A percentile compares a stretch with the other conserved stretches of the same genome.
These are phyloP conservation scores for Parsonsia alboflavescens DNA, from an alignment of 257 asterid genomes.

Conservation along the genomic window DNA sequence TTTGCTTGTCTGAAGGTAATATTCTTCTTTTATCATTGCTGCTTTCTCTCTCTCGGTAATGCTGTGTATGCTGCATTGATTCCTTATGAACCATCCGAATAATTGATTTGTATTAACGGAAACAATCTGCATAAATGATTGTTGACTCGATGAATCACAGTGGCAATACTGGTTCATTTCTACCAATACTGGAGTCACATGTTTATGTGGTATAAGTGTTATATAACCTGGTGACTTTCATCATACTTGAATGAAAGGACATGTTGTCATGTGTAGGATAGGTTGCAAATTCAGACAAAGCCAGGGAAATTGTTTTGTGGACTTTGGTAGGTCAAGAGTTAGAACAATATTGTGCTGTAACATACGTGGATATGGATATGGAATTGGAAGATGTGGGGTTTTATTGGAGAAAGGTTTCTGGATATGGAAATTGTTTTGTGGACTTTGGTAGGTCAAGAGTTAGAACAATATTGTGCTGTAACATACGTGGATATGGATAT, in stretches of 20 bases:
- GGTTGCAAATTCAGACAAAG: not conserved
- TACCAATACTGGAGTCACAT: not conserved
- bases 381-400: not conserved
- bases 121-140: not conserved
- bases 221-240: not conserved
- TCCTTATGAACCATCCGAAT: not conserved
- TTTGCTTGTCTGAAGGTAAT: constrained; percentile 36
- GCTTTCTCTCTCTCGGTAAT: not conserved
- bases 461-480: not conserved
- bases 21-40: not conserved
- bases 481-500: not conserved
- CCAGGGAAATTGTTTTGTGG: not conserved
- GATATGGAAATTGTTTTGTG: not conserved
- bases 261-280: not conserved
- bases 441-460: not conserved
- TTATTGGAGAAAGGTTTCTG: not conserved
- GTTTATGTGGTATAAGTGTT: not conserved
- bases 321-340: not conserved
- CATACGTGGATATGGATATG: not conserved
- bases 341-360: not conserved
- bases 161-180: not conserved
- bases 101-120: not conserved
- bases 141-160: not conserved
- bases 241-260: not conserved
- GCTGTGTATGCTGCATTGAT: not conserved